Conservation (phyloP, 2,329 filamentous ascomycete species). For the Pyricularia sp. region DNA sequence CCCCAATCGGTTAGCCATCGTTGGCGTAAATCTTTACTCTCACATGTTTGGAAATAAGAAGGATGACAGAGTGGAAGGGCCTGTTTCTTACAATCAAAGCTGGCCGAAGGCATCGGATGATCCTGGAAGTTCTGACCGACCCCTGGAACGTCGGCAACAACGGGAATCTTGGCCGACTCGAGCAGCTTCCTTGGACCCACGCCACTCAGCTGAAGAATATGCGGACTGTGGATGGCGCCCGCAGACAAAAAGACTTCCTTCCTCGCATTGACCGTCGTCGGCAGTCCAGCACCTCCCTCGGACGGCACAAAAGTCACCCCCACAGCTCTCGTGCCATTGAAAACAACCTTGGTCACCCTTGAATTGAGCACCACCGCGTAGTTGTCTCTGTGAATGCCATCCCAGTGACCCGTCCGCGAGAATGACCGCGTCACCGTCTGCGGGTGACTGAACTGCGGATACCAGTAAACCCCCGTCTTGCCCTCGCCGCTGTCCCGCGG, state of each 20-base stretch:
- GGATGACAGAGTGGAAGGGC: too few relatives aligned
- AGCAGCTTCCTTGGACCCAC: constrained; percentile 28
- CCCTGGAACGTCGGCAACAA: constrained; percentile 27
- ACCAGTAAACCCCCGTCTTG: constrained; percentile 26
- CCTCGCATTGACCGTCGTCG: constrained; percentile 14
- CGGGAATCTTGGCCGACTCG: constrained; percentile 25
- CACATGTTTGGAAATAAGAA: neutral
- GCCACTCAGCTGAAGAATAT: constrained; percentile 22
- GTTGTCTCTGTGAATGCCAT: constrained; percentile 16
- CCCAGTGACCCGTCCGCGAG: constrained; percentile 23
- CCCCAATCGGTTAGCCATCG: neutral
- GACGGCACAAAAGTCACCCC: constrained; percentile 16
- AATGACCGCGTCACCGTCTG: constrained; percentile 22
- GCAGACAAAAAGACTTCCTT: constrained; percentile 31
- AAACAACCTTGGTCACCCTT: constrained; percentile 16
- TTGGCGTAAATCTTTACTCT: neutral
- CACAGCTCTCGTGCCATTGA: constrained; percentile 15
- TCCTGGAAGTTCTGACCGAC: constrained; percentile 38
- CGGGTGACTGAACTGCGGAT: constrained; percentile 27
- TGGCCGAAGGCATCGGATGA: constrained; percentile 21
- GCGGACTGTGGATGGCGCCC: constrained; percentile 25
- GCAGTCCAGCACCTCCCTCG: neutral
- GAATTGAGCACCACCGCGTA: constrained; percentile 18
- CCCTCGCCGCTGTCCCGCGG: constrained; percentile 25
- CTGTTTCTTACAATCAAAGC: constrained; percentile 13